Percentiles rank a stretch among this genome's conserved stretches.
phyloP scores from a whole-genome alignment of 129 eudicot genomes.

The Tagetes erecta region DNA sequence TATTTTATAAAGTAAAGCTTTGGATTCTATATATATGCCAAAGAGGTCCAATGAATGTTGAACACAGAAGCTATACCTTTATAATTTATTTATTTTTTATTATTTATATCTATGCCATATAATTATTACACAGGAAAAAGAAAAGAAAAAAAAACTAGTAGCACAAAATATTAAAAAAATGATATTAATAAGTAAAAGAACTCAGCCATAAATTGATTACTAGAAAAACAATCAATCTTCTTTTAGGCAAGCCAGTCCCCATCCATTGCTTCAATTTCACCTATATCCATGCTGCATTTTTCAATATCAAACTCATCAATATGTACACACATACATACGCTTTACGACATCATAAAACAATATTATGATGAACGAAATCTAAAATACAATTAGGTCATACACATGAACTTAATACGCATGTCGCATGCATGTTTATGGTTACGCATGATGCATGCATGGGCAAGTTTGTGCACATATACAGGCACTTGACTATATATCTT shows the following conservation, averaged over 20 bases:
- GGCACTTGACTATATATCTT: neutral
- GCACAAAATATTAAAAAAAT: neutral
- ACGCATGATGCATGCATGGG: neutral
- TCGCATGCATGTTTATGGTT: no score
- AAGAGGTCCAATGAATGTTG: slow-evolving; percentile 6
- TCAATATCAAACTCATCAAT: neutral
- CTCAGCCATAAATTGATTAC: slow-evolving; percentile 1
- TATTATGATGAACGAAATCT: no score
- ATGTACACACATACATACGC: neutral
- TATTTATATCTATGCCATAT: neutral
- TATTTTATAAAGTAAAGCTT: neutral
- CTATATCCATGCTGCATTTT: slow-evolving; percentile 17
- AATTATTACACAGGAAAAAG: neutral
- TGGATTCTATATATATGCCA: neutral
- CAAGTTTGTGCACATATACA: neutral
- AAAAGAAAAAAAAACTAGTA: neutral
- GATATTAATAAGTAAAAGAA: neutral
- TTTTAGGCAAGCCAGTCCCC: slow-evolving; percentile 12
- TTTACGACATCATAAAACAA: no score
- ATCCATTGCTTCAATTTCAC: slow-evolving; percentile 16
- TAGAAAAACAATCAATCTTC: neutral
- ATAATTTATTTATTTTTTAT: no score
- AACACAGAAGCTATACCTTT: neutral
- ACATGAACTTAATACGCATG: no score
- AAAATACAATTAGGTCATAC: no score